Base-by-base conservation (phyloP, 768 basidiomycete genomes). In the Tricholoma matsutake region DNA sequence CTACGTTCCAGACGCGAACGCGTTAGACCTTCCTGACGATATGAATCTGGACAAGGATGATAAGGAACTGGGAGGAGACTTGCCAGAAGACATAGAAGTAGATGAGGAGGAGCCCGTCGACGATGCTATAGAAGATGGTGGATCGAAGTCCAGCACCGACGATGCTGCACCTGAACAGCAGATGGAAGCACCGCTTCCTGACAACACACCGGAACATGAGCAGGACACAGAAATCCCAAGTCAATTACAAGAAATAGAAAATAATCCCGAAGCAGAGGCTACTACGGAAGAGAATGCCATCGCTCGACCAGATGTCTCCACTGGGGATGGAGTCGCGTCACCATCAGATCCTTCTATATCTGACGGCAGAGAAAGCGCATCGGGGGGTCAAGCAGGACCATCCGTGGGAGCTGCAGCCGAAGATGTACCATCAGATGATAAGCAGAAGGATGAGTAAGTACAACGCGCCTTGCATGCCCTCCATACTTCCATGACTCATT, bases 11-110 rank as follows among this genome's bases (percentile, higher is more conserved):
- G 92, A 97, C 62, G 88, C 88, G 2, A 82, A 96, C 56, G 87
- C 86, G 4, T 81, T 98, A 47, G 91, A 98, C 67, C 81, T 98
- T 9, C 96, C 96, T 0, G 96, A 98, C 34, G 87, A 94, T 63
- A 79, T 96, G 75, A 78, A 93, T 57, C 71, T 96, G 11, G 83
- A 76, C 35, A 76, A 71, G 55, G 77, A 79, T 29, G 78, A 77
- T 5, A 67, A 71, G 53, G 73, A 76, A 10, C 63, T 67, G 20
- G 73, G 75, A 37, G 73, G 68, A 11, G 72, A 72, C 6, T 69
- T 73, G 60, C 68, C 67, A 58, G 67, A 67, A n/a, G 68, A 72
- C 13, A 56, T 61, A 31, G 69, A 69, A 58, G 69, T 64, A 14
- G 72, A 74, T 35, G 73, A 72, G 11, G 74, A 76, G 20, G 69